Evolutionary conservation across 2,329 filamentous ascomycete species (phyloP), one percentile per base, ranked within the genome.

Genomic region (Ascomycota sp.): DNA sequence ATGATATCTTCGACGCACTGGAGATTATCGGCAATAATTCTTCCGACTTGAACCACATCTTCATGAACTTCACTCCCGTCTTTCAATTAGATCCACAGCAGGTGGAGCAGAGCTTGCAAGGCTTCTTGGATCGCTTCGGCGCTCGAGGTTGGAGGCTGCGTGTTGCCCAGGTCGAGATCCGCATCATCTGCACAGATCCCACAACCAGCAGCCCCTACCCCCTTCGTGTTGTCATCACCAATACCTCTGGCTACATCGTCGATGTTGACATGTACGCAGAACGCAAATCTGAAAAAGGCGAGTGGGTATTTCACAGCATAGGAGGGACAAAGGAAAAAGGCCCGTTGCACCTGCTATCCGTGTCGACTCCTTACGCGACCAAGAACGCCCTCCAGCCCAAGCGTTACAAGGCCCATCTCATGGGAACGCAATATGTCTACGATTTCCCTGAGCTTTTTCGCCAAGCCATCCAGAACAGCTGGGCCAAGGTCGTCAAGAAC

Each of bases 11-110:
- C 34, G 89, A 98, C 51, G 89, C 89, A 31, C 66, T 98, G 37
- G 89, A 98, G 66, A 93, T 98, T 47, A 91, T 93, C 50, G 89
- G 89, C 51, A 93, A 92, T 67, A 95, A 93, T 64, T 91, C 92
- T 62, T 92, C 89, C 34, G 89, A 98, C 65, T 68, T 98, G 51
- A 98, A 98, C 66, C 89, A 98, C 62, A 89, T 98, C 67, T 98
- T 98, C 65, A 89, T 98, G 67, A 95, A 98, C 69, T 98, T 98
- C 63, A 89, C 82, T 0, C 82, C 84, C 8, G 80, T 93, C 38
- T 95, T 98, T 73, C 81, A 83, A 52, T 72, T 98, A 33, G 67
- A 82, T 48, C 84, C 89, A 4, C 62, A 72, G 38, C 82, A 93
- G 59, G 82, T 98, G 11, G 83, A 95, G 59, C 72, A 91, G 56